A percentile compares a stretch with the other conserved stretches of the same genome.
These are phyloP conservation scores for sunflower (Helianthus annuus) DNA, from an alignment of 129 eudicot genomes.

Conservation along the genomic window HanXRQr2.0-SUNRISE NC_035443.2:188360929-188361428, in stretches of 20 bases:
- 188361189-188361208: slow-evolving; percentile 34
- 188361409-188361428: neutral
- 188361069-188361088: too few relatives aligned
- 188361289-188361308: slow-evolving; percentile 83
- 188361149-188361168: slow-evolving; percentile 73
- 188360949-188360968: too few relatives aligned
- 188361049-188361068: too few relatives aligned
- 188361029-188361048: too few relatives aligned
- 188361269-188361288: too few relatives aligned
- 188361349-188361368: slow-evolving; percentile 30
- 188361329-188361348: slow-evolving; percentile 49
- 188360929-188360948: too few relatives aligned
- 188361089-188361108: too few relatives aligned
- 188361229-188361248: slow-evolving; percentile 75
- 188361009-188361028: too few relatives aligned
- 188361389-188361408: neutral
- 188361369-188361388: too few relatives aligned
- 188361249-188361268: slow-evolving; percentile 73
- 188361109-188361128: slow-evolving; percentile 5
- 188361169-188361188: slow-evolving; percentile 50
- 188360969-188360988: too few relatives aligned
- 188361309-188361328: slow-evolving; percentile 87
- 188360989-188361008: too few relatives aligned
- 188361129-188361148: slow-evolving; percentile 60
- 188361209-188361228: slow-evolving; percentile 51